Evolutionary conservation across 495 filamentous ascomycete species (phyloP).

Genomic region (Polyplosphaeria fusca): DNA sequence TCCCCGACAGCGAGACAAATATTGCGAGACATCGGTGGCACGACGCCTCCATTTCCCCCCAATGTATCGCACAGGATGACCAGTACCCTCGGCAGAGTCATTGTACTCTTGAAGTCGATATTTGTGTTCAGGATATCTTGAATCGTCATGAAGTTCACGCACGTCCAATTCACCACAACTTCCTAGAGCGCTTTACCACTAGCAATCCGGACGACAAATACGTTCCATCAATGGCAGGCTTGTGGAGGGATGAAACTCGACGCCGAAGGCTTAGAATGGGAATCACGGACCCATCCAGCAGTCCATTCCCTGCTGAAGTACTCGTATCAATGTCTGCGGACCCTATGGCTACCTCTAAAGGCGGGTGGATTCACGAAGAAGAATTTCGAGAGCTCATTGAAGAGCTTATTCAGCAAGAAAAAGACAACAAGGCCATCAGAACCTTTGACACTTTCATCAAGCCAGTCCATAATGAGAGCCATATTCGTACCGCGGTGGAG

Average conservation of each 20-base stretch:
- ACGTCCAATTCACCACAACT: constrained; percentile 80
- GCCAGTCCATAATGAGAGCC: constrained; percentile 49
- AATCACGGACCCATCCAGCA: constrained; percentile 58
- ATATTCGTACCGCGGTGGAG: constrained; percentile 71
- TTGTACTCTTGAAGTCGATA: constrained; percentile 83
- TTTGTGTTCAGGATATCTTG: constrained; percentile 82
- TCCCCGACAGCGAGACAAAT: constrained; percentile 63
- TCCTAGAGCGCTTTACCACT: constrained; percentile 69
- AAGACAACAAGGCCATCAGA: constrained; percentile 47
- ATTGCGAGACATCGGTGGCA: constrained; percentile 72
- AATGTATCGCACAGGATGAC: constrained; percentile 56
- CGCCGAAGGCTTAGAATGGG: constrained; percentile 70
- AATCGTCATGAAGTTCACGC: constrained; percentile 73
- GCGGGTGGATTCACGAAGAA: constrained; percentile 87
- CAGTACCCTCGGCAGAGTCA: constrained; percentile 74
- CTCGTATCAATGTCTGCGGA: constrained; percentile 84
- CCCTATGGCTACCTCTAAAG: constrained; percentile 61
- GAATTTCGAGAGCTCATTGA: constrained; percentile 67
- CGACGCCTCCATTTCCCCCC: constrained; percentile 59
- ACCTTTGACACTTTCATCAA: constrained; percentile 64
- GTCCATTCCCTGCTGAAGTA: constrained; percentile 73
- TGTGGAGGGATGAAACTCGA: constrained; percentile 88
- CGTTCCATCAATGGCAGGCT: constrained; percentile 87
- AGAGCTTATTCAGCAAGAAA: constrained; percentile 62
- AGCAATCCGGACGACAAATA: constrained; percentile 66